Evolutionary conservation across 2,329 filamentous ascomycete genomes (phyloP).

Genomic region (Colletotrichum trifolii): DNA sequence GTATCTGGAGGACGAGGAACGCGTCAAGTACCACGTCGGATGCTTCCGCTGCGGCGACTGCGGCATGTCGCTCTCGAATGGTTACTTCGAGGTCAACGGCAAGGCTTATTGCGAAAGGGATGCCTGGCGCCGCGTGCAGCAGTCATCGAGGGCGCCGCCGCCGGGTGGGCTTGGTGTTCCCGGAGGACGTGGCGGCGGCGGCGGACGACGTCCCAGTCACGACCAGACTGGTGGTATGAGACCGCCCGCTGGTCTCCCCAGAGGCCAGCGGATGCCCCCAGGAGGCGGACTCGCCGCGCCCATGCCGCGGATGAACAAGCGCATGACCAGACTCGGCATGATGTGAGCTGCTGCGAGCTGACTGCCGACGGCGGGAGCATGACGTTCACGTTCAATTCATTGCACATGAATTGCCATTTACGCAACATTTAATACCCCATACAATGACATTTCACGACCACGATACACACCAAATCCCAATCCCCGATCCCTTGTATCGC

Average conservation of each 20-base stretch:
- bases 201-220: conserved; percentile 27
- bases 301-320: conserved; percentile 69
- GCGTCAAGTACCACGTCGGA: conserved; percentile 84
- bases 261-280: conserved; percentile 35
- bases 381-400: conserved; percentile 17
- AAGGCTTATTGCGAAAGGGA: conserved; percentile 88
- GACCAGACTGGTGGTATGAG: conserved; percentile 37
- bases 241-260: conserved; percentile 34
- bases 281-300: conserved; percentile 38
- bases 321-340: conserved; percentile 70
- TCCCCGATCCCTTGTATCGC: conserved; percentile 15
- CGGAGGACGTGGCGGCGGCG: conserved; percentile 18
- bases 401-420: conserved; percentile 20
- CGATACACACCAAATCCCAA: conserved; percentile 10
- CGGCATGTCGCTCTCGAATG: conserved; percentile 76
- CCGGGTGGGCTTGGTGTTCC: conserved; percentile 31
- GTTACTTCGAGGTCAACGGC: conserved; percentile 91
- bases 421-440: conserved; percentile 27
- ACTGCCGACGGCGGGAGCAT: not conserved
- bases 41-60: conserved; percentile 91
- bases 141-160: conserved; percentile 41
- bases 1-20: conserved; percentile 84
- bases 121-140: conserved; percentile 69
- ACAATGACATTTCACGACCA: conserved; percentile 31
- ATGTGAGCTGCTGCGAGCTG: conserved; percentile 50